Conservation (phyloP, 495 filamentous ascomycete genomes). For the Hypoxylon fragiforme region DNA sequence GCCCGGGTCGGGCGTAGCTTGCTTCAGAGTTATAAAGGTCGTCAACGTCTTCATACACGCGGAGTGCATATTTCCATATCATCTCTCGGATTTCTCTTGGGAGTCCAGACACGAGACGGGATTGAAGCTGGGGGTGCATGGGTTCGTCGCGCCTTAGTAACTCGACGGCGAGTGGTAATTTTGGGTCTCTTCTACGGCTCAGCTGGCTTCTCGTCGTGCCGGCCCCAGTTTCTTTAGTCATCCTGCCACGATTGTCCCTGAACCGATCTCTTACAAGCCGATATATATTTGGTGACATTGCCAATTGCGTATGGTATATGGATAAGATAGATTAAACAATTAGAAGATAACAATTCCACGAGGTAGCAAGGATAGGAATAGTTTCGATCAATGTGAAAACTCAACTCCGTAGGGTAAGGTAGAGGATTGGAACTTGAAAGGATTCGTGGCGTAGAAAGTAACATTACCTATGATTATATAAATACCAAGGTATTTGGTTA, state of each 20-base stretch:
- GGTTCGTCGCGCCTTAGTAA: conserved; percentile 21
- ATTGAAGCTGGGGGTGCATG: conserved; percentile 19
- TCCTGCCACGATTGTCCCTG: not conserved
- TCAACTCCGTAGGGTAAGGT: too few species aligned
- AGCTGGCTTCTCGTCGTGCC: not conserved
- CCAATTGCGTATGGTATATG: too few species aligned
- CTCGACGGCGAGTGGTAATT: conserved; percentile 27
- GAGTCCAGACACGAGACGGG: conserved; percentile 30
- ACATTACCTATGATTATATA: too few species aligned
- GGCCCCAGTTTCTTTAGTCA: not conserved
- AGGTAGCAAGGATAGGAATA: too few species aligned
- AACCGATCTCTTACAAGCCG: not conserved
- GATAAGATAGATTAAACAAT: too few species aligned
- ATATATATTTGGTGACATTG: too few species aligned
- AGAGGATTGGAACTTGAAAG: too few species aligned
- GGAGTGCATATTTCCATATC: conserved; percentile 34
- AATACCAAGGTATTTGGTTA: too few species aligned
- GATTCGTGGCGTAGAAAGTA: too few species aligned
- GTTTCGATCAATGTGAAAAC: too few species aligned
- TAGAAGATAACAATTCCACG: too few species aligned
- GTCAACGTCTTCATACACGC: conserved; percentile 31
- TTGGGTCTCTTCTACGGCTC: conserved; percentile 1
- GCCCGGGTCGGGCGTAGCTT: conserved; percentile 25
- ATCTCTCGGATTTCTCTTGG: conserved; percentile 33
- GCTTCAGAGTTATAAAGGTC: conserved; percentile 13